These are phyloP conservation scores for Limonomyces culmigenus DNA, from an alignment of 1,284 basidiomycete species.

Conservation along the genomic window DNA sequence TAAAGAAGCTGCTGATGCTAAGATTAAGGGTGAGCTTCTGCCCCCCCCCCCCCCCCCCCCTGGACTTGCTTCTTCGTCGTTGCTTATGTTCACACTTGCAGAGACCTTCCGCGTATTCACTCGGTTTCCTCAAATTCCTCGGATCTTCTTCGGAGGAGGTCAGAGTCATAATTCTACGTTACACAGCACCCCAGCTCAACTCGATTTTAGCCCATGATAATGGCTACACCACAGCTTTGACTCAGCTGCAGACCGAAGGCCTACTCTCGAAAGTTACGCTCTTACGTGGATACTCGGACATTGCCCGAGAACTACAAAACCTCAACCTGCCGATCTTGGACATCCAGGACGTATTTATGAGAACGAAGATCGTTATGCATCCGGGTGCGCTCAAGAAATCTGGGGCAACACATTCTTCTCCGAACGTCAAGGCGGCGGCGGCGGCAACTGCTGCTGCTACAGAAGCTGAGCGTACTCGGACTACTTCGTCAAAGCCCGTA, in stretches of 20 bases:
- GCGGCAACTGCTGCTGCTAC: too few species aligned
- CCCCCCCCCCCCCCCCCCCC: too few species aligned
- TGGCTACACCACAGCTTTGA: slow-evolving; percentile 31
- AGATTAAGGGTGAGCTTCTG: slow-evolving; percentile 43
- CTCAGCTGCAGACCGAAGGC: slow-evolving; percentile 29
- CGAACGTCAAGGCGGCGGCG: too few species aligned
- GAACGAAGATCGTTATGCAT: slow-evolving; percentile 17
- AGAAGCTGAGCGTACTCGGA: too few species aligned
- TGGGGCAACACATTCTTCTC: too few species aligned
- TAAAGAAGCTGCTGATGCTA: slow-evolving; percentile 39
- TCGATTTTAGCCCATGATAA: slow-evolving; percentile 24
- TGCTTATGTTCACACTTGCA: slow-evolving; percentile 6
- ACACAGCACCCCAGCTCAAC: slow-evolving; percentile 6
- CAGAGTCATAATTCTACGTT: slow-evolving; percentile 1
- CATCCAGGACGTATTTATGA: slow-evolving; percentile 31
- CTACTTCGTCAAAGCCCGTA: too few species aligned
- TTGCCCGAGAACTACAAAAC: slow-evolving; percentile 25
- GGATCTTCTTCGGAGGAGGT: slow-evolving; percentile 28
- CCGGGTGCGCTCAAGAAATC: too few species aligned
- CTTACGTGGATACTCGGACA: slow-evolving; percentile 28
- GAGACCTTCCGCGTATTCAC: slow-evolving; percentile 27
- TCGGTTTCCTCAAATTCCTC: slow-evolving; percentile 24
- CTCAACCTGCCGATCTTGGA: slow-evolving; percentile 24
- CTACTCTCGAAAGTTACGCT: slow-evolving; percentile 30
- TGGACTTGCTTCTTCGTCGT: not conserved